These are phyloP conservation scores for Pseudohalonectria lignicola DNA, from an alignment of 2,329 filamentous ascomycete species.

Conservation along the genomic window DNA sequence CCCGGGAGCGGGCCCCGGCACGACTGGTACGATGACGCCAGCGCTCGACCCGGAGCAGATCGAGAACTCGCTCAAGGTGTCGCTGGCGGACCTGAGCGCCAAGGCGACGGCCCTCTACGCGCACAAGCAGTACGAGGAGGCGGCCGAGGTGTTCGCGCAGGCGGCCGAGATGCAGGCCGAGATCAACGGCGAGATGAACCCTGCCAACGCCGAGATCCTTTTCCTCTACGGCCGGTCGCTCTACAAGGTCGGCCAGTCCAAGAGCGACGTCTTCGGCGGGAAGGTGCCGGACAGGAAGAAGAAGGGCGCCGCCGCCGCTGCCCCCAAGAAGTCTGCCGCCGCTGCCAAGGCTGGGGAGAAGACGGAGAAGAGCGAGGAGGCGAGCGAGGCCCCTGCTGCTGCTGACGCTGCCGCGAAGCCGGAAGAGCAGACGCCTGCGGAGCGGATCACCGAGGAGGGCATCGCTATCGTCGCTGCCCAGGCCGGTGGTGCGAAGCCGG, in stretches of 20 bases:
- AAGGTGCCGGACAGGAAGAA: slow-evolving; percentile 52
- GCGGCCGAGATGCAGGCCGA: slow-evolving; percentile 84
- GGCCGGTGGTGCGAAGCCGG: slow-evolving; percentile 26
- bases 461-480: slow-evolving; percentile 30
- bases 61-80: slow-evolving; percentile 37
- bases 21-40: slow-evolving; percentile 18
- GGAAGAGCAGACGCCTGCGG: slow-evolving; percentile 18
- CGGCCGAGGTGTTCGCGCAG: slow-evolving; percentile 77
- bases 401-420: slow-evolving; percentile 1
- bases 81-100: slow-evolving; percentile 66
- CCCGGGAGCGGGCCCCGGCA: slow-evolving; percentile 13
- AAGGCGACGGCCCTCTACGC: slow-evolving; percentile 78
- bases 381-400: slow-evolving; percentile 26
- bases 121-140: slow-evolving; percentile 77
- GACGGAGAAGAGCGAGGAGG: slow-evolving; percentile 31
- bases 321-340: slow-evolving; percentile 28
- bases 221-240: slow-evolving; percentile 90
- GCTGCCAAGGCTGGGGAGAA: slow-evolving; percentile 28
- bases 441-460: slow-evolving; percentile 31
- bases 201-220: slow-evolving; percentile 84
- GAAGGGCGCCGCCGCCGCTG: slow-evolving; percentile 30
- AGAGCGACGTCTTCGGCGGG: slow-evolving; percentile 87
- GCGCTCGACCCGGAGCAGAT: slow-evolving; percentile 20
- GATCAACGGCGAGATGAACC: slow-evolving; percentile 83
- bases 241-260: slow-evolving; percentile 87